Evolutionary conservation across 176 grass and related monocot genomes (phyloP).

Genomic region (Bromus sterilis): DNA sequence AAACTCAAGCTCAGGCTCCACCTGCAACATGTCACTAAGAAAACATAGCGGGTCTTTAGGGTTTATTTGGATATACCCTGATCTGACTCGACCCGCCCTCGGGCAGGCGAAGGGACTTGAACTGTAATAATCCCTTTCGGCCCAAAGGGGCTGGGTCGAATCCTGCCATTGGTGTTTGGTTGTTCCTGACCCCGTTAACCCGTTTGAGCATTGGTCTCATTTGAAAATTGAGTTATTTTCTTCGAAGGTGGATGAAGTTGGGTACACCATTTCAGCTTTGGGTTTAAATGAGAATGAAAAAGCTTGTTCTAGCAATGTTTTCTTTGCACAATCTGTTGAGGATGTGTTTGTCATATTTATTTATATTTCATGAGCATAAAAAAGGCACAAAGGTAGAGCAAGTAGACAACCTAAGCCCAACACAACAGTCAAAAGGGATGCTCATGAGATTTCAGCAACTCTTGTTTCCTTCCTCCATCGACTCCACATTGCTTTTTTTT

Average conservation of each 20-base stretch:
- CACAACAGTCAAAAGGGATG: neutral
- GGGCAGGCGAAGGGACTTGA: too few species aligned
- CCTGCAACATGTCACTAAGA: neutral
- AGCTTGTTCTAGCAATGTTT: neutral
- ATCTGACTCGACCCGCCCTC: too few species aligned
- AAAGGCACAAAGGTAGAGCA: neutral
- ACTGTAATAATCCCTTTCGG: neutral
- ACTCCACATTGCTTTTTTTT: neutral
- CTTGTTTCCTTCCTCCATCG: neutral
- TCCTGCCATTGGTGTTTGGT: too few species aligned
- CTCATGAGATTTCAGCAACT: neutral
- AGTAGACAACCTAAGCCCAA: neutral
- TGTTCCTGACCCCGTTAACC: too few species aligned
- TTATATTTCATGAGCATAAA: neutral
- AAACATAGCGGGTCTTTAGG: neutral
- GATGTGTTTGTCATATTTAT: neutral
- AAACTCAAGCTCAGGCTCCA: neutral
- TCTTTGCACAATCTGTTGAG: neutral
- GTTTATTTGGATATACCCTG: neutral
- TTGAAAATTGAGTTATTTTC: neutral
- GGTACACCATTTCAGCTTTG: neutral
- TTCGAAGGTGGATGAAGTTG: neutral
- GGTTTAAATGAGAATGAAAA: neutral
- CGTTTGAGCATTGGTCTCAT: too few species aligned
- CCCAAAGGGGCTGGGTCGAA: neutral